These are phyloP conservation scores for Avena sativa DNA, from an alignment of 176 grass and related monocot species.

Conservation along the genomic window DNA sequence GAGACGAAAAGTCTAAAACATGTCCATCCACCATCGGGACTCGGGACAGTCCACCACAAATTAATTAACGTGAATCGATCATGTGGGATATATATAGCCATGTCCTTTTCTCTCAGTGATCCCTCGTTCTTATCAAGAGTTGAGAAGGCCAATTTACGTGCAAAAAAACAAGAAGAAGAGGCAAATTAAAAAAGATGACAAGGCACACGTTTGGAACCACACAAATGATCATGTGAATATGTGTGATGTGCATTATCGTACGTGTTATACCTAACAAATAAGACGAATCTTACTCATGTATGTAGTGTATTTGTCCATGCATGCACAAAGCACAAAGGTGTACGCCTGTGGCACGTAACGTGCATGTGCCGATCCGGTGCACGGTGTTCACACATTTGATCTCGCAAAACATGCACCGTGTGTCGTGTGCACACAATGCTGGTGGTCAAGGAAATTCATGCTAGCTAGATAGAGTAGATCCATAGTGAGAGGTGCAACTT, in stretches of 20 bases:
- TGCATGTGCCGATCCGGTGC: background rate
- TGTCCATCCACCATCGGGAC: background rate
- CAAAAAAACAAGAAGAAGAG: too few relatives aligned
- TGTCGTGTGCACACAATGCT: background rate
- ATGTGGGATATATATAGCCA: too few relatives aligned
- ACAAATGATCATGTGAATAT: too few relatives aligned
- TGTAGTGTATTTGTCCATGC: background rate
- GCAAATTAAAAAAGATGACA: background rate
- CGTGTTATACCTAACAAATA: background rate
- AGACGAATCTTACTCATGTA: background rate
- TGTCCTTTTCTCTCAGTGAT: too few relatives aligned
- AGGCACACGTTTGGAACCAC: background rate
- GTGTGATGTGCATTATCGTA: too few relatives aligned
- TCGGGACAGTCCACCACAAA: background rate
- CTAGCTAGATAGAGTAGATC: too few relatives aligned
- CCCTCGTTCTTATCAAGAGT: background rate
- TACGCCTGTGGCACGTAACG: background rate
- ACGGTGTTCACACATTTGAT: background rate
- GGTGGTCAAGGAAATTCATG: slow-evolving; percentile 5
- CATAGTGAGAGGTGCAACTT: too few relatives aligned
- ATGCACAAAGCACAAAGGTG: background rate
- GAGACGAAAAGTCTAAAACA: background rate
- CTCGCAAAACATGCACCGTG: background rate
- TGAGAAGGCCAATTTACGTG: too few relatives aligned
- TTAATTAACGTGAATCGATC: background rate